Conservation (phyloP, 176 grass and related monocot species). For the Raddia guianensis region DNA sequence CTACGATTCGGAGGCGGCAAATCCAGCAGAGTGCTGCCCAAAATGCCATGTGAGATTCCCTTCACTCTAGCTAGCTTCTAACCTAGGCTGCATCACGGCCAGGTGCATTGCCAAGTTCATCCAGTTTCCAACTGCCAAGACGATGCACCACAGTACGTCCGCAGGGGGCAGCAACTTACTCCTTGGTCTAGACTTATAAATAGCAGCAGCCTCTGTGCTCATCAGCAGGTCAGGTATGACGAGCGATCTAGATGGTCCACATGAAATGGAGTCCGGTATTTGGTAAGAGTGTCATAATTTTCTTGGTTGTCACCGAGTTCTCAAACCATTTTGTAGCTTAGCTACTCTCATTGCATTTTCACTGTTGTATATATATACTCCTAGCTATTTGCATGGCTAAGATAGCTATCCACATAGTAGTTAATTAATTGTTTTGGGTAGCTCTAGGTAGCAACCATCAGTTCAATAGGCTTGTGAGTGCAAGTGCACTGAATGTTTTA, state of each 20-base stretch:
- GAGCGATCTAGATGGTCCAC: conserved; percentile 44
- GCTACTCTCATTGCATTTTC: background rate
- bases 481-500: background rate
- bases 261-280: background rate
- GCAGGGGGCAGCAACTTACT: conserved; percentile 14
- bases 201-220: conserved; percentile 45
- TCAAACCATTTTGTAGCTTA: conserved; percentile 47
- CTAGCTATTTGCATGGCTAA: background rate
- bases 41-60: conserved; percentile 43
- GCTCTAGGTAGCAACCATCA: conserved; percentile 16
- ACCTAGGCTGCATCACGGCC: conserved; percentile 56
- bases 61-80: conserved; percentile 22
- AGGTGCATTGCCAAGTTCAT: conserved; percentile 56
- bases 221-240: conserved; percentile 41
- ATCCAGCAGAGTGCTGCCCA: conserved; percentile 16
- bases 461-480: background rate
- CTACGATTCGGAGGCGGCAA: conserved; percentile 17
- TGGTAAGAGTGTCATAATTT: conserved; percentile 2
- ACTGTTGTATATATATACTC: background rate
- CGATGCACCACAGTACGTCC: conserved; percentile 10
- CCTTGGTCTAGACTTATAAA: conserved; percentile 55
- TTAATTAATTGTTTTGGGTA: conserved; percentile 56
- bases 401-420: background rate
- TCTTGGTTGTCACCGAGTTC: conserved; percentile 49
- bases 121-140: background rate